Conservation (phyloP, 73 alveolate species). For the Durusdinium trenchii region DNA sequence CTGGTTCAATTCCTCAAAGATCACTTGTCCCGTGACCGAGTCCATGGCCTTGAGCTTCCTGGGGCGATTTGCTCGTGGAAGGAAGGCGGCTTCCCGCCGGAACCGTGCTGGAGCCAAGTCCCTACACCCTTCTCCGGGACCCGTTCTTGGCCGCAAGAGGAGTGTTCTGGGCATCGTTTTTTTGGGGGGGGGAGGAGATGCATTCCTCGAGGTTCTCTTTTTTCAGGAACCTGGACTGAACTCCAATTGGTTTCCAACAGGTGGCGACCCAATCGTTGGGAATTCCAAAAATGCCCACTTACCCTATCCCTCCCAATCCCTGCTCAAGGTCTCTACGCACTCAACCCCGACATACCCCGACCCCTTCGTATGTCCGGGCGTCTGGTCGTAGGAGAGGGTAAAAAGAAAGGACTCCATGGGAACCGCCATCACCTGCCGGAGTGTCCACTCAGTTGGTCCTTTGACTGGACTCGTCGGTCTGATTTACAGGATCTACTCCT, state of each 20-base stretch:
- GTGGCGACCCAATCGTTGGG: not conserved
- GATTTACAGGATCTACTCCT: too few relatives aligned
- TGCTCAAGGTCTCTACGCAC: not conserved
- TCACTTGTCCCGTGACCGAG: constrained; percentile 61
- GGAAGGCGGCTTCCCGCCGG: too few relatives aligned
- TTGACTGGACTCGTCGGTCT: not conserved
- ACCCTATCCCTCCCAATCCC: not conserved
- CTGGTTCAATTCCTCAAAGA: constrained; percentile 63
- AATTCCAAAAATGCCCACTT: not conserved
- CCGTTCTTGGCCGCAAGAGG: not conserved
- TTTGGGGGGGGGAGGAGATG: not conserved
- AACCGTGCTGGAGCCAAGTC: too few relatives aligned
- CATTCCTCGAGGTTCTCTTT: not conserved
- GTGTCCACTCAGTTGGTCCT: not conserved
- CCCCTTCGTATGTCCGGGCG: not conserved
- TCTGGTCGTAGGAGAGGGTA: constrained; percentile 87
- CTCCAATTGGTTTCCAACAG: not conserved
- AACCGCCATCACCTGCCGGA: constrained; percentile 17
- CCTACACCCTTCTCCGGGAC: not conserved
- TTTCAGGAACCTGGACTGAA: not conserved
- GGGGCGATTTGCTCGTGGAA: too few relatives aligned
- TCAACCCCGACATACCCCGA: not conserved
- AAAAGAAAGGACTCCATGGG: constrained; percentile 94
- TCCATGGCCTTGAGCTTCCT: constrained; percentile 91
- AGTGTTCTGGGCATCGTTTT: not conserved